A percentile compares a stretch with the other conserved stretches of the same genome.
These are phyloP conservation scores for Talaromyces marneffei DNA, from an alignment of 2,329 filamentous ascomycete species.

Conservation along the genomic window DNA sequence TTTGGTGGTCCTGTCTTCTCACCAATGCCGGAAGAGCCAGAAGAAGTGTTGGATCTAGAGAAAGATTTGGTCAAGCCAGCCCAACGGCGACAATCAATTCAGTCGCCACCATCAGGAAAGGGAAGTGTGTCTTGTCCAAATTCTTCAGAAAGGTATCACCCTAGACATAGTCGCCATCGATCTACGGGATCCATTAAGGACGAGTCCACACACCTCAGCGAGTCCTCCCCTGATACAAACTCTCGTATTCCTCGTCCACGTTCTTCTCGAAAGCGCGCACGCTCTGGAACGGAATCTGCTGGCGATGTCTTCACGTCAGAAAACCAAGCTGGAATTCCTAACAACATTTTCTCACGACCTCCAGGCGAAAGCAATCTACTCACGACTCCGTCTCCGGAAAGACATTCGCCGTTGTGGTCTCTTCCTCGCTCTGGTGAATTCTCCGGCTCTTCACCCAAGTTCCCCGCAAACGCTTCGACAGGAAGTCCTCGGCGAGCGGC, in stretches of 20 bases:
- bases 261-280: constrained; percentile 24
- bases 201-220: constrained; percentile 4
- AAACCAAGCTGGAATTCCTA: constrained; percentile 21
- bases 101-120: background rate
- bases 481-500: constrained; percentile 29
- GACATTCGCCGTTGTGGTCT: constrained; percentile 23
- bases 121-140: background rate
- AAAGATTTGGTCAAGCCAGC: constrained; percentile 10
- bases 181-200: constrained; percentile 13
- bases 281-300: constrained; percentile 15
- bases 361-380: constrained; percentile 13
- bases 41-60: constrained; percentile 28
- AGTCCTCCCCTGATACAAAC: constrained; percentile 15
- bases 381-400: constrained; percentile 29
- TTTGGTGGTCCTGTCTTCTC: constrained; percentile 31
- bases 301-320: constrained; percentile 17
- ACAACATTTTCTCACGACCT: constrained; percentile 20
- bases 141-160: background rate
- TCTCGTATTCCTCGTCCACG: constrained; percentile 19
- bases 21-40: constrained; percentile 32
- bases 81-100: background rate
- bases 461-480: constrained; percentile 22
- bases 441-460: constrained; percentile 15
- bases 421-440: constrained; percentile 20
- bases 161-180: constrained; percentile 8